Evolutionary conservation across 1,284 basidiomycete genomes (phyloP), one percentile per base, ranked within the genome.

Genomic region (Lignosus rhinocerotis): DNA sequence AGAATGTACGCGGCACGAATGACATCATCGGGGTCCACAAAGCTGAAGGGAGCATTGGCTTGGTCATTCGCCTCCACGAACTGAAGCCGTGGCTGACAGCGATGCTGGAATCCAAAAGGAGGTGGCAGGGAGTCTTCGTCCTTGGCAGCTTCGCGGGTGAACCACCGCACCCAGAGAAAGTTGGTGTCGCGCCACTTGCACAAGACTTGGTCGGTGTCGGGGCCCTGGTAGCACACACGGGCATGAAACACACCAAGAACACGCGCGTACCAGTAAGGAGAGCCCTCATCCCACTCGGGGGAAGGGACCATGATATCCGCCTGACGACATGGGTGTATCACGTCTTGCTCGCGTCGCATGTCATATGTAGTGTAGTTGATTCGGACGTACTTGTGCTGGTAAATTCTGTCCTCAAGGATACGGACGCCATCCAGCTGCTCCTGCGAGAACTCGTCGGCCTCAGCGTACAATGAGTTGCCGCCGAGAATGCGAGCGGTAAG

Each of bases 101-200:
- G 61, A 11, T 39, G 14, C 11, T 47, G 44, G 17, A 59, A 65
- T 12, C 73, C 70, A 31, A 25, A 52, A 16, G 19, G 25, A n/a
- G 64, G 43, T 1, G 50, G 50, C 2, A 65, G 59, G 34, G 34
- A 36, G 34, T 36, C 34, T 6, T 36, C 34, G 34, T 36, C 34
- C 34, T 36, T 36, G 34, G 34, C 34, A 36, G 34, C 34, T 19
- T 71, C 68, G 7, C 44, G 42, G 0, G 67, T 69, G 32, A 72
- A 68, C 76, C 76, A 78, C 2, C 72, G 63, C 1, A 78, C 75
- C 71, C 69, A 77, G 3, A 77, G 61, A 36, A 78, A 68, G 4
- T 75, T 69, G 59, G 78, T 64, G 14, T 57, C 56, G 12, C 62
- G 55, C 14, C 51, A 36, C 25, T 44, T 41, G 16, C 21, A 8